phyloP scores from a whole-genome alignment of 148 eudicot genomes.

The Agrostemma githago region DNA sequence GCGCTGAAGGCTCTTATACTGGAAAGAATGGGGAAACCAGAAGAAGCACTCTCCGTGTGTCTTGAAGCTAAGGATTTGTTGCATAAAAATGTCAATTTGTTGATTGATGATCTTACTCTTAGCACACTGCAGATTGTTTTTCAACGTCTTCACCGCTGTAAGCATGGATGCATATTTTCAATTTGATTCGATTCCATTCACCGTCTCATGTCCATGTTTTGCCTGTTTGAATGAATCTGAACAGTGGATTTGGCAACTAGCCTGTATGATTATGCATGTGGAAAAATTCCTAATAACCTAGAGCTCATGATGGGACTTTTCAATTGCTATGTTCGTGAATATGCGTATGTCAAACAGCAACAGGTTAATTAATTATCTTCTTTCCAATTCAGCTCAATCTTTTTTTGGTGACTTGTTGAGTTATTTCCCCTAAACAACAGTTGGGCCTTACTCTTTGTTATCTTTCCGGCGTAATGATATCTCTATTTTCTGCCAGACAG shows the following conservation, averaged over 20 bases:
- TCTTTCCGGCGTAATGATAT: constrained; percentile 6
- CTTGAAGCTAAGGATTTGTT: constrained; percentile 67
- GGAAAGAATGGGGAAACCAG: constrained; percentile 82
- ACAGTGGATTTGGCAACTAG: constrained; percentile 94
- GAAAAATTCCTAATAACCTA: constrained; percentile 60
- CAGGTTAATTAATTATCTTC: constrained; percentile 54
- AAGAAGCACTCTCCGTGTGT: constrained; percentile 70
- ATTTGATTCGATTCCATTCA: not conserved
- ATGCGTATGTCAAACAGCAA: constrained; percentile 93
- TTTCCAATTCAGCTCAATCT: not conserved
- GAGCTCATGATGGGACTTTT: constrained; percentile 96
- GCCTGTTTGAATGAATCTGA: not conserved
- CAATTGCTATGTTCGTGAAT: constrained; percentile 90
- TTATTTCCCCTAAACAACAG: no score
- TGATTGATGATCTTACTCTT: constrained; percentile 68
- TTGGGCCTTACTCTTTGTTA: no score
- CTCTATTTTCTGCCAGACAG: constrained; percentile 56
- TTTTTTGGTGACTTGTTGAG: no score
- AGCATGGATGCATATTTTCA: constrained; percentile 8
- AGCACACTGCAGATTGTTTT: constrained; percentile 93
- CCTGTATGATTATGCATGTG: constrained; percentile 86
- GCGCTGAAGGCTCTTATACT: constrained; percentile 75
- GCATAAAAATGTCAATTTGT: constrained; percentile 42
- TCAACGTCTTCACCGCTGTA: constrained; percentile 83
- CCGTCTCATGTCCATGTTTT: no score